These are phyloP conservation scores for Odontarrhena argentea DNA, from an alignment of 345 rosid genomes.

Conservation along the genomic window DNA sequence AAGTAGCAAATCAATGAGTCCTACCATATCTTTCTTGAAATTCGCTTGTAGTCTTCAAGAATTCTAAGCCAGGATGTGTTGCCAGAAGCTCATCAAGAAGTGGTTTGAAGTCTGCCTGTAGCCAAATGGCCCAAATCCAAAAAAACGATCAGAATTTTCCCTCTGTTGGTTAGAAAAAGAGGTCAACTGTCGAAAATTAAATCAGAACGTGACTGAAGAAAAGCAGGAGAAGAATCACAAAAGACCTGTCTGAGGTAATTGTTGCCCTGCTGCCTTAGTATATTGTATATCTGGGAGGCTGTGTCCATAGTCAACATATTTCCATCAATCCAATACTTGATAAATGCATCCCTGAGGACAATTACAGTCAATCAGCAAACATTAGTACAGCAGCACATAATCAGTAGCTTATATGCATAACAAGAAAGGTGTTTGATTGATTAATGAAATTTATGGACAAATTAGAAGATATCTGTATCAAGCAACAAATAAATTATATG, in stretches of 20 bases:
- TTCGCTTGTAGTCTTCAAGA: constrained; percentile 61
- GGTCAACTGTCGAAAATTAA: neutral
- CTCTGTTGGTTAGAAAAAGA: neutral
- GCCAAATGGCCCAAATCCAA: constrained; percentile 10
- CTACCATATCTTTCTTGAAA: constrained; percentile 82
- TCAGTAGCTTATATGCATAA: neutral
- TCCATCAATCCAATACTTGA: constrained; percentile 63
- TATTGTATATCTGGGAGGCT: constrained; percentile 56
- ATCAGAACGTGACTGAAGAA: neutral
- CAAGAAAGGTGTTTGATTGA: too few species aligned
- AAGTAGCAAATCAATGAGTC: constrained; percentile 28
- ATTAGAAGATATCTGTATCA: neutral
- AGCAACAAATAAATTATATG: too few species aligned
- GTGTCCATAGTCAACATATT: constrained; percentile 63
- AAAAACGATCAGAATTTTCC: constrained; percentile 8
- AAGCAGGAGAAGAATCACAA: constrained; percentile 5
- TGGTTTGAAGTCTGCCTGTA: constrained; percentile 77
- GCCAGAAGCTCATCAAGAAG: constrained; percentile 71
- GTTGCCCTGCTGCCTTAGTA: constrained; percentile 61
- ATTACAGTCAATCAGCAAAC: constrained; percentile 6
- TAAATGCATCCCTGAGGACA: constrained; percentile 59
- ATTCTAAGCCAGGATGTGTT: constrained; percentile 80
- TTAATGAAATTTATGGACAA: neutral
- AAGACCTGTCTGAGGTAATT: constrained; percentile 70
- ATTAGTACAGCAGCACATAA: neutral